Evolutionary conservation across 163 green algal genomes (phyloP), one percentile per base, ranked within the genome.

Genomic region (Trebouxia gelatinosa): DNA sequence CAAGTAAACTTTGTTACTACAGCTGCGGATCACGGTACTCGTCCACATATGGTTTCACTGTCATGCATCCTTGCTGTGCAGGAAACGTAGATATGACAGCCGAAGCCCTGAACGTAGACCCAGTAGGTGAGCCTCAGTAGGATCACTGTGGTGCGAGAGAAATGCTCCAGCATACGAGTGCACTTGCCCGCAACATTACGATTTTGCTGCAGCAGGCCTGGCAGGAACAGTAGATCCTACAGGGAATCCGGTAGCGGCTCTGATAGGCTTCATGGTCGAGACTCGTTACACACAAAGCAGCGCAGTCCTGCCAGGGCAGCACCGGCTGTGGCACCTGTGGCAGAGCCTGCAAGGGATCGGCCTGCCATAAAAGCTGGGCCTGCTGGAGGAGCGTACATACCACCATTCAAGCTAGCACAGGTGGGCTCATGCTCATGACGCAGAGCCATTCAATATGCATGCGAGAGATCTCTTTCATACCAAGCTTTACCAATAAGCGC

Each of bases 391-490:
- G 93, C 93, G 43, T 99, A 99, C 87, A 93, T 99, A 48, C 95
- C 95, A 5, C 95, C 95, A 16, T 98, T 98, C 90, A 96, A 95
- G 88, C 90, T 98, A 70, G 94, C 94, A 31, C 58, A 67, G 58
- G 23, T 67, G n/a, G n/a, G n/a, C n/a, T n/a, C n/a, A n/a, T n/a
- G n/a, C n/a, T n/a, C n/a, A n/a, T n/a, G n/a, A n/a, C n/a, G n/a
- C n/a, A n/a, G n/a, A n/a, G n/a, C n/a, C n/a, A n/a, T n/a, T n/a
- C n/a, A n/a, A n/a, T n/a, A n/a, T n/a, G n/a, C n/a, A n/a, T n/a
- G n/a, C n/a, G n/a, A n/a, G n/a, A n/a, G n/a, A n/a, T n/a, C n/a
- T n/a, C n/a, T n/a, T n/a, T n/a, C n/a, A n/a, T n/a, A n/a, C n/a
- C n/a, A n/a, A n/a, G n/a, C n/a, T n/a, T n/a, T n/a, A n/a, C n/a